Conservation (phyloP, 1,284 basidiomycete genomes). For the Cutaneotrichosporon cavernicola region DNA sequence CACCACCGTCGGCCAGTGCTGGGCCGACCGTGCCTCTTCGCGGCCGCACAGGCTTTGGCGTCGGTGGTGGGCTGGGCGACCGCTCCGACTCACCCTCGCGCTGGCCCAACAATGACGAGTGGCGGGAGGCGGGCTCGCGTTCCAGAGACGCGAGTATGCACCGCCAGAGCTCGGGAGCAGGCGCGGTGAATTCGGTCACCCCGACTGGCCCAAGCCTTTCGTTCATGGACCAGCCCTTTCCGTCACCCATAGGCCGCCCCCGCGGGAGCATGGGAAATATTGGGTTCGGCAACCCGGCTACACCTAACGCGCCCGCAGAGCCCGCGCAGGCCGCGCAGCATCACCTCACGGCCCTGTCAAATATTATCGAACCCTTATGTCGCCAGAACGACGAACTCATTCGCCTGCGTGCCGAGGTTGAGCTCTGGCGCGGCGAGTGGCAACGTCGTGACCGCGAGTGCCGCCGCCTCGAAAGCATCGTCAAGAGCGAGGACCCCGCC, state of each 20-base stretch:
- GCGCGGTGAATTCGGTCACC: constrained; percentile 5
- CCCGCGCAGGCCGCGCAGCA: constrained; percentile 23
- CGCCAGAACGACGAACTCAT: constrained; percentile 37
- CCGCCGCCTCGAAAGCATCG: constrained; percentile 31
- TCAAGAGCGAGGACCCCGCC: constrained; percentile 31
- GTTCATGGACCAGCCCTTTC: constrained; percentile 21
- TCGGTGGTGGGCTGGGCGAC: background rate
- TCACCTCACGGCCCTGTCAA: constrained; percentile 34
- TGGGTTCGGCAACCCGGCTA: background rate
- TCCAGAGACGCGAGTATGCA: constrained; percentile 24
- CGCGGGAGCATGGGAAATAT: constrained; percentile 7
- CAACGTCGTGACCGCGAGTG: constrained; percentile 37
- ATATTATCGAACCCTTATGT: constrained; percentile 31
- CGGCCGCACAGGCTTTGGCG: constrained; percentile 6
- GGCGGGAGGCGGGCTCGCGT: constrained; percentile 15
- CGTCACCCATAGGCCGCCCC: constrained; percentile 22
- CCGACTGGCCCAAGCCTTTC: background rate
- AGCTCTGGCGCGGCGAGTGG: constrained; percentile 43
- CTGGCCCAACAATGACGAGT: constrained; percentile 16
- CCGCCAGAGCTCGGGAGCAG: constrained; percentile 22
- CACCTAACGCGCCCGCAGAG: constrained; percentile 18
- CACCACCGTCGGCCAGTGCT: constrained; percentile 7
- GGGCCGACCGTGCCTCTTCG: constrained; percentile 11
- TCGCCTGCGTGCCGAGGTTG: constrained; percentile 45
- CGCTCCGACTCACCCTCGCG: constrained; percentile 20